Base-by-base conservation (phyloP, 2,329 filamentous ascomycete genomes). In the Dactylellina parvicollis region DNA sequence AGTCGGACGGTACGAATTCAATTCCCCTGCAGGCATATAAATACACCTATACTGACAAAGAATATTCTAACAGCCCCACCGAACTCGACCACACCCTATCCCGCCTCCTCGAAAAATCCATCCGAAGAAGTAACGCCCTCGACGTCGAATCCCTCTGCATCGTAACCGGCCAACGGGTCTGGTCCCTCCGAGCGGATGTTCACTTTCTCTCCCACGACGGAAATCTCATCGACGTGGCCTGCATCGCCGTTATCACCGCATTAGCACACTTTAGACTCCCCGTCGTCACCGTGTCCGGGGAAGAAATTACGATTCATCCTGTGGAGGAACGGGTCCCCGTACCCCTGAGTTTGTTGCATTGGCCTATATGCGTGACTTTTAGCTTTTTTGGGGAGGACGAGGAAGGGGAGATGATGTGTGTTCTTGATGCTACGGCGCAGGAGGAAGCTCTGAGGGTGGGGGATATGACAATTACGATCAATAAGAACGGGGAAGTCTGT, bases 91-190 rank as follows among this genome's bases (percentile, higher is more conserved):
- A 93, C 1, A 86, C 96, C 42, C 87, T 98, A 26, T 92, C 93
- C 8, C 89, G 94, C 32, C 86, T 95, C 42, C 88, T 99, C 18
- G 95, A 99, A 81, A 96, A 96, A 82, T 94, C 95, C 7, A 88
- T 98, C 73, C 92, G 95, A 42, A 89, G 95, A 72, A 96, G 93
- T 0, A 90, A 90, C 77, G 94, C 95, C 4, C 87, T 99, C 40
- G 94, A 98, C 80, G 96, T 93, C 32, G 95, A 99, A 82, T 96
- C 93, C 2, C 86, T 99, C 46, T 99, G 95, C 81, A 91, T 99
- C 20, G 85, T 97, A 26, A 92, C 95, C 9, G 93, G 92, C 5
- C 85, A 90, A 72, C 96, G 96, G 81, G 95, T 91, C 83, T 99
- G 95, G 88, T 90, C 90, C 73, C 86, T 99, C 75, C 89, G 94